Evolutionary conservation across 305 asterid genomes (phyloP).

Genomic region (Fraxinus albicans): DNA sequence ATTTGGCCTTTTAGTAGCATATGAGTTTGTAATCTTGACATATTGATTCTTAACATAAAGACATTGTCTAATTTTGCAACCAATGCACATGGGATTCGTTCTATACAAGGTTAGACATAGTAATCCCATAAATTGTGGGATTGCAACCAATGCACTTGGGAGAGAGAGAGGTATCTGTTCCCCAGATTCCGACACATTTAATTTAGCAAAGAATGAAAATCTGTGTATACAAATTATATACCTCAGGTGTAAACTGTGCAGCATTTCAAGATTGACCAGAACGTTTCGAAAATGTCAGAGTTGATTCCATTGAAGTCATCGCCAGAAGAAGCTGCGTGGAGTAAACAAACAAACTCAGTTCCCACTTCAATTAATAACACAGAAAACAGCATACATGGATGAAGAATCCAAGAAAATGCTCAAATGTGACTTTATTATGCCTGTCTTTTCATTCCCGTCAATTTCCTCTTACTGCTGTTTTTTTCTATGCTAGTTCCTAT

Average conservation of each 20-base stretch:
- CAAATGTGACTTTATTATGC: conserved; percentile 22
- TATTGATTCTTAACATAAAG: not conserved
- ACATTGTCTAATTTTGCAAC: not conserved
- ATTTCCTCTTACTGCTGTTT: not conserved
- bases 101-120: not conserved
- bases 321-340: conserved; percentile 14
- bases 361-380: not conserved
- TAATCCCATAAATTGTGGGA: not conserved
- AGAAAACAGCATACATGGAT: conserved; percentile 24
- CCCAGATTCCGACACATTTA: not conserved
- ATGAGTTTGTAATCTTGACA: not conserved
- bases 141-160: not conserved
- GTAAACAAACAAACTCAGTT: conserved; percentile 1
- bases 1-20: not conserved
- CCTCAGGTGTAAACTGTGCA: not conserved
- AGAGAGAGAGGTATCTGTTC: not conserved
- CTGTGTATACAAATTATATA: not conserved
- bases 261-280: not conserved
- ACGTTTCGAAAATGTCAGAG: not conserved
- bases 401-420: conserved; percentile 43
- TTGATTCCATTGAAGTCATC: conserved; percentile 37
- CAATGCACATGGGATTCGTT: not conserved
- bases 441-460: not conserved
- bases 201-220: not conserved
- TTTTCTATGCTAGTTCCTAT: not conserved